Evolutionary conservation across 2,329 filamentous ascomycete species (phyloP).

Genomic region (Talaromyces marneffei): DNA sequence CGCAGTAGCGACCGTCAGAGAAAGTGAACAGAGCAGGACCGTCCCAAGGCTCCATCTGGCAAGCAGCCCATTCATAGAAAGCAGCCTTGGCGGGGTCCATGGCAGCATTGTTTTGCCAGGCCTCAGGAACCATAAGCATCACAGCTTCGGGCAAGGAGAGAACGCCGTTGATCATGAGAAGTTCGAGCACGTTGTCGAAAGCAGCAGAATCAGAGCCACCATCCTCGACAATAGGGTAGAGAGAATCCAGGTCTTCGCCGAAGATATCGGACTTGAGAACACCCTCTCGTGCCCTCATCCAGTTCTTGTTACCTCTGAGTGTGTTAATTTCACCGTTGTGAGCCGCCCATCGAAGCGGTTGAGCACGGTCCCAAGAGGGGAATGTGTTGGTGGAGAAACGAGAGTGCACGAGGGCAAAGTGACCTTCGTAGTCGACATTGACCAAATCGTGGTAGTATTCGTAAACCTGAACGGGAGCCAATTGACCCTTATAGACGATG

Average conservation of each 20-base stretch:
- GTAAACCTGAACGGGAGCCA: slow-evolving; percentile 91
- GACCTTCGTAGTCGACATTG: slow-evolving; percentile 93
- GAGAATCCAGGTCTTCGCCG: slow-evolving; percentile 79
- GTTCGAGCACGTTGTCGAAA: slow-evolving; percentile 92
- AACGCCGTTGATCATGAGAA: slow-evolving; percentile 91
- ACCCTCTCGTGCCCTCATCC: slow-evolving; percentile 96
- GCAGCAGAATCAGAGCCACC: slow-evolving; percentile 94
- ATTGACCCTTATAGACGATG: slow-evolving; percentile 97
- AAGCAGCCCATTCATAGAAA: slow-evolving; percentile 98
- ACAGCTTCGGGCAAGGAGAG: slow-evolving; percentile 91
- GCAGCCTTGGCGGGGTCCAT: slow-evolving; percentile 95
- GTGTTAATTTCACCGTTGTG: slow-evolving; percentile 99
- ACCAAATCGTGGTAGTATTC: slow-evolving; percentile 97
- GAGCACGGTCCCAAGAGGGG: slow-evolving; percentile 95
- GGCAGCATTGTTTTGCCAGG: slow-evolving; percentile 86
- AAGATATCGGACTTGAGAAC: slow-evolving; percentile 90
- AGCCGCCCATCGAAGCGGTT: slow-evolving; percentile 91
- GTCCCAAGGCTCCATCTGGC: slow-evolving; percentile 99
- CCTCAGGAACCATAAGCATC: slow-evolving; percentile 98
- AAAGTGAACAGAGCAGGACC: slow-evolving; percentile 95
- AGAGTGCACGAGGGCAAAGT: slow-evolving; percentile 94
- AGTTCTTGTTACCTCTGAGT: slow-evolving; percentile 96
- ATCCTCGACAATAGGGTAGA: slow-evolving; percentile 94
- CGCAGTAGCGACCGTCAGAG: slow-evolving; percentile 91
- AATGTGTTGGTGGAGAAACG: slow-evolving; percentile 98